Evolutionary conservation across 2,329 filamentous ascomycete genomes (phyloP).

Genomic region (Botrytis tulipae): DNA sequence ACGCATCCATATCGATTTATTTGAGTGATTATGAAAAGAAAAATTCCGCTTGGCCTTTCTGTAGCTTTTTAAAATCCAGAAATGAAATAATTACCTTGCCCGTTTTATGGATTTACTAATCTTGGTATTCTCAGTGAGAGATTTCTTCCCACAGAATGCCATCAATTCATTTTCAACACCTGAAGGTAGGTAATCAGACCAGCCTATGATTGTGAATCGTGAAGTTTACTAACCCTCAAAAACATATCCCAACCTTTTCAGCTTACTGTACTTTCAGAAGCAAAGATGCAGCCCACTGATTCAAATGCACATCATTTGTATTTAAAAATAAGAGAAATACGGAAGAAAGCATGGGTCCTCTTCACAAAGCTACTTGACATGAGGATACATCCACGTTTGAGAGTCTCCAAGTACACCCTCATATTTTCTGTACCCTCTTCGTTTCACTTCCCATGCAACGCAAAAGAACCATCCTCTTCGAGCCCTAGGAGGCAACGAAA

Average conservation of each 20-base stretch:
- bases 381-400: fast-evolving
- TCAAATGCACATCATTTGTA: neutral
- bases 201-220: no score
- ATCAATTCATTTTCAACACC: neutral
- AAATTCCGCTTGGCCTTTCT: no score
- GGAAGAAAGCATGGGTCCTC: neutral
- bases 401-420: neutral
- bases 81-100: no score
- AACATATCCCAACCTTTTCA: neutral
- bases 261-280: neutral
- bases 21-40: no score
- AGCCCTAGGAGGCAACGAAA: neutral
- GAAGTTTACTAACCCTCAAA: no score
- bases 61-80: no score
- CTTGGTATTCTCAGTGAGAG: neutral
- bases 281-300: neutral
- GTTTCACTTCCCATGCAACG: neutral
- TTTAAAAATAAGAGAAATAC: neutral
- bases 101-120: neutral
- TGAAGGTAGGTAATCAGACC: no score
- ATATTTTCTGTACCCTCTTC: neutral
- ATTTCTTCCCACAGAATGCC: neutral
- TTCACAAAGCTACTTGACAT: neutral
- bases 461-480: neutral
- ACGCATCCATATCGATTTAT: no score